Percentiles rank a stretch among this genome's conserved stretches.
These are phyloP conservation scores for Bipolaris cookei DNA, from an alignment of 2,329 filamentous ascomycete genomes.

Conservation along the genomic window DNA sequence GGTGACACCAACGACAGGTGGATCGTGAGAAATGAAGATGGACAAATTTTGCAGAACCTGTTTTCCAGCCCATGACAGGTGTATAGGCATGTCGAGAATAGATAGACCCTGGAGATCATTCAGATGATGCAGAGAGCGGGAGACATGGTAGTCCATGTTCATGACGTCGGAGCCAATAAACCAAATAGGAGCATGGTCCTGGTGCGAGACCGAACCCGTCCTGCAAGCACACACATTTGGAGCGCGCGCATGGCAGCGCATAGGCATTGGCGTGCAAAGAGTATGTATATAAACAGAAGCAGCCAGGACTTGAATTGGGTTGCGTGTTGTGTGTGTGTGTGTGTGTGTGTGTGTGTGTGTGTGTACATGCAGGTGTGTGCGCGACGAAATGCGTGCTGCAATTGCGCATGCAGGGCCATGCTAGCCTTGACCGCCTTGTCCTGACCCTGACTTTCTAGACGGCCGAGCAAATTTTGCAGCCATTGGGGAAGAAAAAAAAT, in stretches of 20 bases:
- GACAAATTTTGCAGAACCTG: slow-evolving; percentile 6
- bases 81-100: slow-evolving; percentile 5
- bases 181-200: slow-evolving; percentile 1
- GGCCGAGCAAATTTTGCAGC: slow-evolving; percentile 1
- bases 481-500: neutral
- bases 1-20: slow-evolving; percentile 11
- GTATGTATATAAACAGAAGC: slow-evolving; percentile 8
- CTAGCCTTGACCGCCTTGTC: slow-evolving; percentile 1
- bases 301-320: slow-evolving; percentile 4
- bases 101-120: slow-evolving; percentile 26
- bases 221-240: slow-evolving; percentile 5
- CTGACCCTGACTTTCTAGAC: slow-evolving; percentile 6
- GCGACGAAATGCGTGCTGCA: slow-evolving; percentile 13
- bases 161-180: slow-evolving; percentile 21
- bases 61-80: slow-evolving; percentile 4
- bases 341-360: neutral
- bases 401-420: slow-evolving; percentile 15
- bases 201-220: slow-evolving; percentile 18
- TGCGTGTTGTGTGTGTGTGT: neutral
- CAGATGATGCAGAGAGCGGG: slow-evolving; percentile 14
- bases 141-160: slow-evolving; percentile 21
- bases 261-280: slow-evolving; percentile 8
- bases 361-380: neutral
- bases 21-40: slow-evolving; percentile 19
- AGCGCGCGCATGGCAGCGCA: slow-evolving; percentile 8